Conservation (phyloP, 2,329 filamentous ascomycete genomes). For the Trichoderma brevicompactum region DNA sequence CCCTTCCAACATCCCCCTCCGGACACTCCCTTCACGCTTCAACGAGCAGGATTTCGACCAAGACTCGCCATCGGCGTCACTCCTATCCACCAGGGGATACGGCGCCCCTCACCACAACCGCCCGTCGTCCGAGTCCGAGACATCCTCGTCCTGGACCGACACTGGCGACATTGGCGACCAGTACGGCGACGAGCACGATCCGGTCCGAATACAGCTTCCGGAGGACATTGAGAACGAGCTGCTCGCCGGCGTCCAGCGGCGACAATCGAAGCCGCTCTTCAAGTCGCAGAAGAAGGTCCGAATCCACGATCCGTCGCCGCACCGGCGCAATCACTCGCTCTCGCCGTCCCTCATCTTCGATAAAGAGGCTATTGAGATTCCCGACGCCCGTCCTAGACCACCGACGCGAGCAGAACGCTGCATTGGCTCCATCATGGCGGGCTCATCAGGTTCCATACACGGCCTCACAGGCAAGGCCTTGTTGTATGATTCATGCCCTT, state of each 20-base stretch:
- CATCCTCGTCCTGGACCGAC: constrained; percentile 87
- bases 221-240: constrained; percentile 67
- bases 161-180: constrained; percentile 95
- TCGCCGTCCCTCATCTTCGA: constrained; percentile 52
- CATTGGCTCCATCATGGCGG: constrained; percentile 84
- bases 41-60: constrained; percentile 47
- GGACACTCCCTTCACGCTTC: constrained; percentile 62
- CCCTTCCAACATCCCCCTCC: constrained; percentile 84
- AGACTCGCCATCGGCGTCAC: constrained; percentile 48
- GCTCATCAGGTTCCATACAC: constrained; percentile 75
- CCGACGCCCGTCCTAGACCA: constrained; percentile 65
- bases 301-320: constrained; percentile 60
- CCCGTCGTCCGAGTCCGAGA: constrained; percentile 63
- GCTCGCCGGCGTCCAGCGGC: constrained; percentile 55
- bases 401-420: constrained; percentile 71
- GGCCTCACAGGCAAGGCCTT: constrained; percentile 95
- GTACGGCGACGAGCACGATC: constrained; percentile 80
- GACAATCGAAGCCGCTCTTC: constrained; percentile 46
- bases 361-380: constrained; percentile 84
- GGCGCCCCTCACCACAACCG: constrained; percentile 53
- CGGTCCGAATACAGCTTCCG: constrained; percentile 71
- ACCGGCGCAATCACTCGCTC: constrained; percentile 43
- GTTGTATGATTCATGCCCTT: constrained; percentile 61
- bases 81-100: constrained; percentile 41
- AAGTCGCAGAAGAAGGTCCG: constrained; percentile 66